Percentiles rank a stretch among this genome's conserved stretches.
Conservation (phyloP, 495 filamentous ascomycete genomes). For the Neurospora pannonica region DNA sequence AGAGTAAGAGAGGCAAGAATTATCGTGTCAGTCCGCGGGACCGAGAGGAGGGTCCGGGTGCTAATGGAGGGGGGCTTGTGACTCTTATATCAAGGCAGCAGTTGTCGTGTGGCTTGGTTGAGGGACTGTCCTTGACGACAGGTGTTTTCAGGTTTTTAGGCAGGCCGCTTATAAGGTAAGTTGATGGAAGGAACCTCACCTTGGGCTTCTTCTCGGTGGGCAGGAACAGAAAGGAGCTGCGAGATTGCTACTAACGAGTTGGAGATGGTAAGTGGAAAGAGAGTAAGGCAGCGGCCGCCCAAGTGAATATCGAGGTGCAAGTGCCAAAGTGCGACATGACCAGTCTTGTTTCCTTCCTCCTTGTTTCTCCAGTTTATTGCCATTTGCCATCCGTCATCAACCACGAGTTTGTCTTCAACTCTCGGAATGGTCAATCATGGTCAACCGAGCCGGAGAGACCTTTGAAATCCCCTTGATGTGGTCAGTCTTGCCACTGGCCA, state of each 20-base stretch:
- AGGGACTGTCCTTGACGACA: not conserved
- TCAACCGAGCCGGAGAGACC: not conserved
- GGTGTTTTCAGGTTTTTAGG: not conserved
- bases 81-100: not conserved
- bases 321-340: conserved; percentile 5
- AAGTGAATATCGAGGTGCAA: not conserved
- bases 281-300: not conserved
- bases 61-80: not conserved
- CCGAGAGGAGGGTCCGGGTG: not conserved
- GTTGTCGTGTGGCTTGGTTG: not conserved
- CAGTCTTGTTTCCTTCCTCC: not conserved
- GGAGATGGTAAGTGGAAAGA: not conserved
- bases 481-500: not conserved
- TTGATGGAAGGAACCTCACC: not conserved
- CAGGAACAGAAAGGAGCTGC: not conserved
- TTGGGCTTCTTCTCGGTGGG: not conserved
- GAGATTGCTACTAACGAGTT: not conserved
- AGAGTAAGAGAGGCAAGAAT: not conserved
- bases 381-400: not conserved
- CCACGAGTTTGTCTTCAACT: not conserved
- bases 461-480: not conserved
- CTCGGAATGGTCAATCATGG: not conserved
- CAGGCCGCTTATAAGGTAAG: not conserved
- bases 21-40: not conserved
- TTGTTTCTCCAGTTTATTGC: not conserved